A percentile compares a stretch with the other conserved stretches of the same genome.
Conservation (phyloP, 352 stramenopile species). For the Phytophthora meadii region DNA sequence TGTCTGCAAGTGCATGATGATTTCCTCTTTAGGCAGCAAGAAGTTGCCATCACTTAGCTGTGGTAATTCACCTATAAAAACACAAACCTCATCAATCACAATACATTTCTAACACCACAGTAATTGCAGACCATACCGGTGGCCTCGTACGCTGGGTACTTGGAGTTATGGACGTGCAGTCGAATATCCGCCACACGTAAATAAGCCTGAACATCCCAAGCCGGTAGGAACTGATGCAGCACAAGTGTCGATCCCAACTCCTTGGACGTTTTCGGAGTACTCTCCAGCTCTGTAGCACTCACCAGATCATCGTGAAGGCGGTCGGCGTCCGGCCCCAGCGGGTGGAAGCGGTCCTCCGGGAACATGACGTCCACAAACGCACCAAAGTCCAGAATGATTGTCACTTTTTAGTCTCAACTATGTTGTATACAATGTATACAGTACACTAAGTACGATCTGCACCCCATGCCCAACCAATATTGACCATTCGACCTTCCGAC, state of each 20-base stretch:
- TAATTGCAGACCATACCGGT: slow-evolving; percentile 49
- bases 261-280: slow-evolving; percentile 67
- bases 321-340: slow-evolving; percentile 72
- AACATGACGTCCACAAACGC: slow-evolving; percentile 58
- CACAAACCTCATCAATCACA: background rate
- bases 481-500: slow-evolving; percentile 8
- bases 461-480: slow-evolving; percentile 25
- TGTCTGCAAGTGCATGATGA: slow-evolving; percentile 89
- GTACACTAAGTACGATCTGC: slow-evolving; percentile 33
- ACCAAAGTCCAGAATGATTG: background rate
- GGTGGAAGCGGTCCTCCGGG: slow-evolving; percentile 83
- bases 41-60: slow-evolving; percentile 90
- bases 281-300: slow-evolving; percentile 55
- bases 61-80: slow-evolving; percentile 66
- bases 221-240: slow-evolving; percentile 86
- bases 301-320: slow-evolving; percentile 75
- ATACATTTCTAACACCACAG: background rate
- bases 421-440: no score
- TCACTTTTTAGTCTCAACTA: no score
- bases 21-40: slow-evolving; percentile 82
- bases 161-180: slow-evolving; percentile 88
- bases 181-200: slow-evolving; percentile 75
- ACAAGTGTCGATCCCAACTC: slow-evolving; percentile 76
- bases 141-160: slow-evolving; percentile 82
- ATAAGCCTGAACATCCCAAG: slow-evolving; percentile 89